phyloP scores from a whole-genome alignment of 805 yeast species.

The Pichia exigua region DNA sequence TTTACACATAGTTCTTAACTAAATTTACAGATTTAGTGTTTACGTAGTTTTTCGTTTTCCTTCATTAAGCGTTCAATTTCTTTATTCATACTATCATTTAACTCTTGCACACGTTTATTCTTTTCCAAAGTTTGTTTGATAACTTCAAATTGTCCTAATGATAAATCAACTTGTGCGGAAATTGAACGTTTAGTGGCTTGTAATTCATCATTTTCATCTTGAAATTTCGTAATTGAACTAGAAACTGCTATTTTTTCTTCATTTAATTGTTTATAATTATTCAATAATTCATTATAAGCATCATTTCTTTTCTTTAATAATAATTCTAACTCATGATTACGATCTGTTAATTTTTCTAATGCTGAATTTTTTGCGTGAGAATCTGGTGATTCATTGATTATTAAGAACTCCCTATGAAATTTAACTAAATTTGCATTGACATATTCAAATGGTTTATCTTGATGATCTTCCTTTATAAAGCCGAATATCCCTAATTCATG shows the following conservation, averaged over 20 bases:
- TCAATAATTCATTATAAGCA: slow-evolving; percentile 23
- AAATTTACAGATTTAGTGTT: no score
- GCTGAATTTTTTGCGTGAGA: neutral
- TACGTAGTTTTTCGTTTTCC: slow-evolving; percentile 13
- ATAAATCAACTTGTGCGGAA: slow-evolving; percentile 15
- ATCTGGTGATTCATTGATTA: slow-evolving; percentile 3
- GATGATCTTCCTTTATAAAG: neutral
- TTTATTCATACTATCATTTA: slow-evolving; percentile 21
- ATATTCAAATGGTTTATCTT: neutral
- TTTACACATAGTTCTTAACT: no score
- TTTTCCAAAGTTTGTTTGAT: slow-evolving; percentile 27
- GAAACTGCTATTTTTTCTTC: slow-evolving; percentile 27
- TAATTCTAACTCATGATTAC: slow-evolving; percentile 3
- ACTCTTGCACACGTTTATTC: slow-evolving; percentile 21
- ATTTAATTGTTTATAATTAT: slow-evolving; percentile 27
- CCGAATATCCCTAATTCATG: slow-evolving; percentile 1
- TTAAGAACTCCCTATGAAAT: slow-evolving; percentile 8
- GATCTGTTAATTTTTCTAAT: slow-evolving; percentile 1
- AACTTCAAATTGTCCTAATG: slow-evolving; percentile 26
- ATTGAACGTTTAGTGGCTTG: slow-evolving; percentile 10
- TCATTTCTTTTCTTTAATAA: slow-evolving; percentile 8
- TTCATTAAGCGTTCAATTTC: slow-evolving; percentile 20
- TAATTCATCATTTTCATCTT: slow-evolving; percentile 15
- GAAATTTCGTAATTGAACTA: slow-evolving; percentile 16
- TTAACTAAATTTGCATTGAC: slow-evolving; percentile 2